Evolutionary conservation across 169 alveolate genomes (phyloP).

Genomic region (Eimeria brunetti): DNA sequence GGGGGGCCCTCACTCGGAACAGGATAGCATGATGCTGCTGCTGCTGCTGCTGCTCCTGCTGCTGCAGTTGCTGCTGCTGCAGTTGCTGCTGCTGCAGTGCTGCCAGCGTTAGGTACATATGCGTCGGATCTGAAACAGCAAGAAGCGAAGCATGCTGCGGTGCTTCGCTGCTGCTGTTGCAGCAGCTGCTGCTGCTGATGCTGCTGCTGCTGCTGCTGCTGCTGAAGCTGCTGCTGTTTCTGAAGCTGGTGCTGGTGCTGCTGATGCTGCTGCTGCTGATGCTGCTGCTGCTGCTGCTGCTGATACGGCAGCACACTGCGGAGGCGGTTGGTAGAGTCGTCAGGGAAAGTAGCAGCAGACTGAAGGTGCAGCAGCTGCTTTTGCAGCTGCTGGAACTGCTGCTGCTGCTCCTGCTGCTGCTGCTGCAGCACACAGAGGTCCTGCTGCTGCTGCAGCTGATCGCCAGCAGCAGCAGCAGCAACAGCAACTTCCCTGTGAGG

Average conservation of each 20-base stretch:
- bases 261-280: too few species aligned
- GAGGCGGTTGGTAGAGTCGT: neutral
- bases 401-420: conserved; percentile 85
- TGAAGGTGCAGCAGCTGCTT: conserved; percentile 2
- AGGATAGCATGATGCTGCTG: neutral
- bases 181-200: neutral
- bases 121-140: too few species aligned
- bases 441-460: neutral
- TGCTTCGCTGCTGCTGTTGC: neutral
- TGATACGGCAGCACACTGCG: neutral
- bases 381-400: conserved; percentile 88
- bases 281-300: neutral
- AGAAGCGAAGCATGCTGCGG: too few species aligned
- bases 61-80: neutral
- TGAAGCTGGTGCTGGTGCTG: too few species aligned
- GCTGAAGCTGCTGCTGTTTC: too few species aligned
- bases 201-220: conserved; percentile 1
- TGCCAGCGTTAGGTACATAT: neutral
- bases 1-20: too few species aligned
- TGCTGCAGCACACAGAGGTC: neutral
- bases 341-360: neutral
- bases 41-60: neutral
- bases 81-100: neutral
- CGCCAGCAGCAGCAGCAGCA: neutral
- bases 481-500: neutral